phyloP scores from a whole-genome alignment of 2,329 filamentous ascomycete species.

The Aspergillus sp. region DNA sequence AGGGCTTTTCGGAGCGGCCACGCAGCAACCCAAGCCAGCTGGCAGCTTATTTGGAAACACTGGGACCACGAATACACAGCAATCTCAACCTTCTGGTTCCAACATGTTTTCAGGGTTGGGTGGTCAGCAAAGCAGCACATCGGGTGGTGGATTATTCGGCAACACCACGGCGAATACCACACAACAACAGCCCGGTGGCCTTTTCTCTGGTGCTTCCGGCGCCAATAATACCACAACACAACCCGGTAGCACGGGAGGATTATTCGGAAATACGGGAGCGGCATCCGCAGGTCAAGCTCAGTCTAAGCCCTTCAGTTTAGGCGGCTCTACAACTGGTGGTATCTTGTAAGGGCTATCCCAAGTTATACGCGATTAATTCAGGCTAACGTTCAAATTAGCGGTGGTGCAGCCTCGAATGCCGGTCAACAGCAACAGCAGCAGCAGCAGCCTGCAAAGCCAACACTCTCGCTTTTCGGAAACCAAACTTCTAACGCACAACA shows the following conservation, averaged over 20 bases:
- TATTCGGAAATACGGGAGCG: conserved; percentile 32
- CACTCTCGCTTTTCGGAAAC: conserved; percentile 40
- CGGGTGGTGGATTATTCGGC: conserved; percentile 33
- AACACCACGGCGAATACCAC: conserved; percentile 21
- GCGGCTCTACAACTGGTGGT: conserved; percentile 27
- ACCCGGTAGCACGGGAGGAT: conserved; percentile 24
- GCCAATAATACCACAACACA: conserved; percentile 23
- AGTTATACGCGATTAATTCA: background rate
- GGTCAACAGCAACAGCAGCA: conserved; percentile 34
- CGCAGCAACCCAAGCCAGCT: conserved; percentile 33
- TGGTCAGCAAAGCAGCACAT: conserved; percentile 26
- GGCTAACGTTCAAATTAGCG: conserved; percentile 10
- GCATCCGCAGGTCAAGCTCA: conserved; percentile 32
- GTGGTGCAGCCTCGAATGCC: conserved; percentile 25
- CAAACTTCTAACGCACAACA: conserved; percentile 30
- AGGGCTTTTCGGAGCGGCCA: conserved; percentile 30
- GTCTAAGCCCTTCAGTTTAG: conserved; percentile 35
- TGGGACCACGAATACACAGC: conserved; percentile 25
- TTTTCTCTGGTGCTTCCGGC: conserved; percentile 22
- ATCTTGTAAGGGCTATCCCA: conserved; percentile 34
- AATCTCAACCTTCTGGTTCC: conserved; percentile 28
- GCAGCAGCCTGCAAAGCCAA: conserved; percentile 51
- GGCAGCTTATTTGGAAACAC: conserved; percentile 33
- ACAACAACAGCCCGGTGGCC: conserved; percentile 29
- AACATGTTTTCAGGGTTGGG: conserved; percentile 34